Evolutionary conservation across 352 stramenopile genomes (phyloP).

Genomic region (Thalassiosira livingstoniorum): DNA sequence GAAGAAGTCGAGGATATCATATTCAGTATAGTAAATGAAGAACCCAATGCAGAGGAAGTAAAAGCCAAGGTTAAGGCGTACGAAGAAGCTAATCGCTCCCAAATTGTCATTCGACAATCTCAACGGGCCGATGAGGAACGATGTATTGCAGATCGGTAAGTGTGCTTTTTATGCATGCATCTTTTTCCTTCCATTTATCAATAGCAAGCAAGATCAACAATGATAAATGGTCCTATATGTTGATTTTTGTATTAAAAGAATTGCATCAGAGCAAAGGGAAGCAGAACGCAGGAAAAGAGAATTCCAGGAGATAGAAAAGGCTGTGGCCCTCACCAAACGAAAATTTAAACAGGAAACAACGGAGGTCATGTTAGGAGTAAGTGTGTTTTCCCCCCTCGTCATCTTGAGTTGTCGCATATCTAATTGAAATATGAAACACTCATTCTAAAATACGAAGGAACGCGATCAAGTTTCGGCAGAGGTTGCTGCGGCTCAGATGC

Average conservation of each 20-base stretch:
- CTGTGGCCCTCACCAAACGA: slow-evolving; percentile 70
- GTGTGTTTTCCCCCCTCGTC: not conserved
- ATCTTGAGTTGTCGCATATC: not conserved
- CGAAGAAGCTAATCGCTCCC: slow-evolving; percentile 73
- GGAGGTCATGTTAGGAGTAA: slow-evolving; percentile 77
- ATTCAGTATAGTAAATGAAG: slow-evolving; percentile 85
- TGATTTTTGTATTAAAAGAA: slow-evolving; percentile 31
- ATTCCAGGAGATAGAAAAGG: slow-evolving; percentile 76
- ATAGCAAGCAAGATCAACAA: too few species aligned
- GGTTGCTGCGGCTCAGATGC: slow-evolving; percentile 78
- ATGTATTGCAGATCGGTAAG: slow-evolving; percentile 74
- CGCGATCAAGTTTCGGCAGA: slow-evolving; percentile 83
- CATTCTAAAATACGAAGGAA: slow-evolving; percentile 40
- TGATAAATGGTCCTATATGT: too few species aligned
- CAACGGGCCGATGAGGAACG: slow-evolving; percentile 82
- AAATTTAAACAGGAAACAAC: slow-evolving; percentile 83
- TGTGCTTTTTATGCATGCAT: too few species aligned
- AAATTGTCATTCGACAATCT: slow-evolving; percentile 84
- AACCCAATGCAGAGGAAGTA: slow-evolving; percentile 82
- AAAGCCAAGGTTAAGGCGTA: slow-evolving; percentile 82
- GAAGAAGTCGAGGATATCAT: slow-evolving; percentile 86
- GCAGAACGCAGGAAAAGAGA: slow-evolving; percentile 71
- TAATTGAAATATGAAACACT: not conserved
- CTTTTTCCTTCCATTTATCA: too few species aligned
- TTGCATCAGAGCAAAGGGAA: slow-evolving; percentile 78